These are phyloP conservation scores for Pleurotus cornucopiae DNA, from an alignment of 768 basidiomycete genomes.

Conservation along the genomic window DNA sequence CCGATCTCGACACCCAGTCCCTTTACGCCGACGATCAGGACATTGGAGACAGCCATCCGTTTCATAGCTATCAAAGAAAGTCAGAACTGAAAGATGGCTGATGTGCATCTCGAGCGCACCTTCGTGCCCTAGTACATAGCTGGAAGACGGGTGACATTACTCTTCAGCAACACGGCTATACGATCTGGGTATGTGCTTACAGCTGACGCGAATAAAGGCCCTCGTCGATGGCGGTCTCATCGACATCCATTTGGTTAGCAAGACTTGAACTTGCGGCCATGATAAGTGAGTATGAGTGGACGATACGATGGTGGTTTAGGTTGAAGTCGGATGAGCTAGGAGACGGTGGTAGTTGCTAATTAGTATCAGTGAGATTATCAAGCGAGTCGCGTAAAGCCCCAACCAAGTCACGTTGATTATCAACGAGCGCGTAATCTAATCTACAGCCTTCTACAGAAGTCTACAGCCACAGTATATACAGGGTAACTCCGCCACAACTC, in stretches of 20 bases:
- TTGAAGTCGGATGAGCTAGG: constrained; percentile 10
- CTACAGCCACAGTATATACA: too few species aligned
- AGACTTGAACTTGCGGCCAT: constrained; percentile 38
- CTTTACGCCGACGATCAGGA: constrained; percentile 87
- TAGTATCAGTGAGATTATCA: constrained; percentile 1
- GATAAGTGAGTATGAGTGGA: constrained; percentile 12
- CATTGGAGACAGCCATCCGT: constrained; percentile 94
- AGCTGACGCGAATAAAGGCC: constrained; percentile 91
- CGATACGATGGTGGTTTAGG: constrained; percentile 13
- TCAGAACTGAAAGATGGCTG: neutral
- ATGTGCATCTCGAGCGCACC: constrained; percentile 39
- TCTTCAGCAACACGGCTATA: constrained; percentile 11
- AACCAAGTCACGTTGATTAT: constrained; percentile 3
- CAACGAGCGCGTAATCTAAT: neutral
- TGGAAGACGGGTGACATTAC: constrained; percentile 24
- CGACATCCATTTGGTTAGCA: constrained; percentile 70
- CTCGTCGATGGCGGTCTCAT: constrained; percentile 88
- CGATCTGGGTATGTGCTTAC: constrained; percentile 40
- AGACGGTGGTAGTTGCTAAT: neutral
- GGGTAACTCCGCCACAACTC: too few species aligned
- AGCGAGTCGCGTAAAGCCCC: neutral
- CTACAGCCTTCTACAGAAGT: neutral
- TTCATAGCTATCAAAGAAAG: constrained; percentile 79
- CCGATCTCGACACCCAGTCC: constrained; percentile 97
- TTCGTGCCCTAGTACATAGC: constrained; percentile 96